Percentiles rank a stretch among this genome's conserved stretches.
Conservation (phyloP, 2,329 filamentous ascomycete species). For the Cryphonectria naterciae region DNA sequence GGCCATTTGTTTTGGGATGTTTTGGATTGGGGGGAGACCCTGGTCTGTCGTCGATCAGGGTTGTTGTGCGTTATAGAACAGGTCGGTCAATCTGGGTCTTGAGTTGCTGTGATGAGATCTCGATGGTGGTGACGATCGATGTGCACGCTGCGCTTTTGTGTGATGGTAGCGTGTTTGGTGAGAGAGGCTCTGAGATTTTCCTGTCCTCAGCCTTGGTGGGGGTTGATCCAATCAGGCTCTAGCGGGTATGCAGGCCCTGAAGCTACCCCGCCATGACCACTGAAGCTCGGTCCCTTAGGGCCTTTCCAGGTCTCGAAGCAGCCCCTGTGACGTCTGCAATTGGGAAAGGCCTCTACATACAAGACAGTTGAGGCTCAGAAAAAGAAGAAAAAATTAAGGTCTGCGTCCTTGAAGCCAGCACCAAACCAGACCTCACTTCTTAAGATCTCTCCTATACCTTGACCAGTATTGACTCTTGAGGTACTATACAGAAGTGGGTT, state of each 20-base stretch:
- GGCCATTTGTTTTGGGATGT: conserved; percentile 36
- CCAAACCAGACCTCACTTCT: not conserved
- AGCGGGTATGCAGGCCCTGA: conserved; percentile 25
- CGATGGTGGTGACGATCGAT: conserved; percentile 8
- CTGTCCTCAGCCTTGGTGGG: conserved; percentile 27
- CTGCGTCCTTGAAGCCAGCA: not conserved
- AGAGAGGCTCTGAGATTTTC: conserved; percentile 18
- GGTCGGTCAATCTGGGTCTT: not conserved
- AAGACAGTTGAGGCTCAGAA: not conserved
- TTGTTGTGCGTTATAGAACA: not conserved
- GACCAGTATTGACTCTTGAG: not conserved
- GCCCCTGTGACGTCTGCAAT: conserved; percentile 19
- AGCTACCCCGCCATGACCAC: conserved; percentile 26
- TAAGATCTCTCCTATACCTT: not conserved
- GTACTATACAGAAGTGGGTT: not conserved
- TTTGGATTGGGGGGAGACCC: conserved; percentile 7
- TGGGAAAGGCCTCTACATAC: conserved; percentile 4
- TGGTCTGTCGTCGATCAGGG: not conserved
- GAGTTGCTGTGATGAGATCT: conserved; percentile 4
- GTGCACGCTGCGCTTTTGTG: conserved; percentile 4
- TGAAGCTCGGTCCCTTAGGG: not conserved
- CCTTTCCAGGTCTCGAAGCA: not conserved
- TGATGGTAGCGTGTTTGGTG: not conserved
- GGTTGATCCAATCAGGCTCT: conserved; percentile 22
- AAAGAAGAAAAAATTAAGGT: too few relatives aligned